Conservation (phyloP, 208 protist species). For the Acanthamoeba sp. region DNA sequence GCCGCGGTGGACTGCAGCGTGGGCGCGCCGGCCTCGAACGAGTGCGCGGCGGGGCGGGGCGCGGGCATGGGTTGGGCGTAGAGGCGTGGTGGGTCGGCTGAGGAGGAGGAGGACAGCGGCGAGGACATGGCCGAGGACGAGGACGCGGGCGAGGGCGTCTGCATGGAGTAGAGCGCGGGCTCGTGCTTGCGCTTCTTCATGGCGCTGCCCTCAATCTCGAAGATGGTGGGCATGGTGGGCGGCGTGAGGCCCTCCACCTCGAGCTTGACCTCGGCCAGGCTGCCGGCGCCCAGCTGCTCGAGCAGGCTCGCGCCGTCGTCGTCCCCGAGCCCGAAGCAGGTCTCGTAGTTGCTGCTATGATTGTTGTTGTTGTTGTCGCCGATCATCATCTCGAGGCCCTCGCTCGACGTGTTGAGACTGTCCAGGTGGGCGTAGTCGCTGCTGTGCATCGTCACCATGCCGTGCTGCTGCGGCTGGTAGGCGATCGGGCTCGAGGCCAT, state of each 20-base stretch:
- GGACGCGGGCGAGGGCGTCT: not conserved
- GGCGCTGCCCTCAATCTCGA: slow-evolving; percentile 41
- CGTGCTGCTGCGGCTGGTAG: not conserved
- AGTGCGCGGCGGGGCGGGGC: not conserved
- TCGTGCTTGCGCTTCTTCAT: slow-evolving; percentile 70
- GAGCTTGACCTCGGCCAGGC: not conserved
- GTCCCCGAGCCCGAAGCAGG: not conserved
- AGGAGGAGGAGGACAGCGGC: not conserved
- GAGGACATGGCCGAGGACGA: not conserved
- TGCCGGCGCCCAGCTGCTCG: not conserved
- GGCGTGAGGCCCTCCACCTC: slow-evolving; percentile 8
- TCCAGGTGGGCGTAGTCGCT: slow-evolving; percentile 48
- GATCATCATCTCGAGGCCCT: slow-evolving; percentile 23
- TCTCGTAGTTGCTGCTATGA: not conserved
- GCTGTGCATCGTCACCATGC: slow-evolving; percentile 53
- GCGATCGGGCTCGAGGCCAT: not conserved
- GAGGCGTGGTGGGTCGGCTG: not conserved
- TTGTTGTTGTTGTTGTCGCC: not conserved
- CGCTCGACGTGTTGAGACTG: slow-evolving; percentile 30
- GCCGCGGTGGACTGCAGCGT: not conserved
- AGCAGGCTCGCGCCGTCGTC: not conserved
- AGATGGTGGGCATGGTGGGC: slow-evolving; percentile 35
- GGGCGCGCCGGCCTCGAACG: slow-evolving; percentile 25
- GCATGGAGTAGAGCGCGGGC: not conserved
- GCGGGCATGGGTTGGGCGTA: slow-evolving; percentile 38